Percentiles rank a stretch among this genome's conserved stretches.
Conservation (phyloP, 2,329 filamentous ascomycete genomes). For the Westerdykella ornata region DNA sequence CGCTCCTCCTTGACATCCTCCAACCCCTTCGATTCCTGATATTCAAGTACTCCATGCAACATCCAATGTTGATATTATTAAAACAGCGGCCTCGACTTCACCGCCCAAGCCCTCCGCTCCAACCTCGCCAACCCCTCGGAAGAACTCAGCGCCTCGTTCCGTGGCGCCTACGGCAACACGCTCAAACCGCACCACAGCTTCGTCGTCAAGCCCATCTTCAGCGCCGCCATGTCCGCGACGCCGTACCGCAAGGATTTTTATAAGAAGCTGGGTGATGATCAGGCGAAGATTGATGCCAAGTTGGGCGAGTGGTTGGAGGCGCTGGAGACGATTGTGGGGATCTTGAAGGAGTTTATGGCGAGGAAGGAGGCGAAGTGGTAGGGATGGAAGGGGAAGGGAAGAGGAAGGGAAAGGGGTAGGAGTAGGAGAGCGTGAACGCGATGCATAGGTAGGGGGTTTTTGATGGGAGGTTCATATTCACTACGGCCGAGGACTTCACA, state of each 20-base stretch:
- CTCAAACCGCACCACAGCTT: constrained; percentile 90
- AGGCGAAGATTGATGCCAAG: constrained; percentile 55
- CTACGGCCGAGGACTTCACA: too few relatives aligned
- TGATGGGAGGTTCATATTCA: not conserved
- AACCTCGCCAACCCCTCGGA: constrained; percentile 63
- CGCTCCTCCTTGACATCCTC: too few relatives aligned
- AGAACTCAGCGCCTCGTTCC: constrained; percentile 84
- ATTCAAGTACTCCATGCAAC: constrained; percentile 1
- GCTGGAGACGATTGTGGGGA: constrained; percentile 70
- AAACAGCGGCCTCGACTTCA: constrained; percentile 84
- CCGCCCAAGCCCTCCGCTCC: constrained; percentile 70
- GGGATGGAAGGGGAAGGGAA: not conserved
- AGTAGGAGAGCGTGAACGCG: not conserved
- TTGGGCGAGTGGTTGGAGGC: constrained; percentile 67
- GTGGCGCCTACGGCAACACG: constrained; percentile 72
- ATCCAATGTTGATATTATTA: constrained; percentile 2
- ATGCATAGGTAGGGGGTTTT: not conserved
- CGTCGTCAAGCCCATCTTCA: constrained; percentile 86
- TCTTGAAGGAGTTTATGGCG: constrained; percentile 59
- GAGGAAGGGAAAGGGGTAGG: constrained; percentile 30
- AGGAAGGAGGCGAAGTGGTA: constrained; percentile 9
- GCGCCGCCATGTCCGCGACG: constrained; percentile 83
- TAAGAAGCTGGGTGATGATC: constrained; percentile 67
- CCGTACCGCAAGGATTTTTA: constrained; percentile 95
- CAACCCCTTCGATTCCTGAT: too few relatives aligned